A percentile compares a stretch with the other conserved stretches of the same genome.
phyloP scores from a whole-genome alignment of 2,329 filamentous ascomycete species.

The Exophiala aquamarina region DNA sequence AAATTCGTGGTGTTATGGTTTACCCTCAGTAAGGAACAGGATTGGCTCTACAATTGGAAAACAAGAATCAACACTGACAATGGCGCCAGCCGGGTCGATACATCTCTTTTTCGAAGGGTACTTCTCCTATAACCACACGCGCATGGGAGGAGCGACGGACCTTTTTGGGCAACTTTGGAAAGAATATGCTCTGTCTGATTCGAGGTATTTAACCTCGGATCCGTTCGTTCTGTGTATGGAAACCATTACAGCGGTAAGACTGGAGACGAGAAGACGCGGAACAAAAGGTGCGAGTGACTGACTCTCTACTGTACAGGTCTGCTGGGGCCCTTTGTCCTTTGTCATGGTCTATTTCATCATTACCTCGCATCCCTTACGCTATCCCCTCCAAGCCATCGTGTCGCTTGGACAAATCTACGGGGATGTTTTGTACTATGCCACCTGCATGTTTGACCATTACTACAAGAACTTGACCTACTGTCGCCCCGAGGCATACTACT shows the following conservation, averaged over 20 bases:
- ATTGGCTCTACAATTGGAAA: neutral
- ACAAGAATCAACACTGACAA: conserved; percentile 15
- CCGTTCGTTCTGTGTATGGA: conserved; percentile 87
- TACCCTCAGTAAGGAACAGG: conserved; percentile 59
- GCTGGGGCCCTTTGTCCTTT: conserved; percentile 64
- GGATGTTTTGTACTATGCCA: conserved; percentile 64
- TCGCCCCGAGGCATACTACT: conserved; percentile 63
- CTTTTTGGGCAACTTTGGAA: conserved; percentile 89
- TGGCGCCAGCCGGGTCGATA: conserved; percentile 47
- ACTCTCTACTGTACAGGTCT: conserved; percentile 42
- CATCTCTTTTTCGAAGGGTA: conserved; percentile 87
- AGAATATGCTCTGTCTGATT: conserved; percentile 85
- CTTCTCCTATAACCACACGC: conserved; percentile 68
- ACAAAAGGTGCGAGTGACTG: conserved; percentile 3
- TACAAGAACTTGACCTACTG: conserved; percentile 56
- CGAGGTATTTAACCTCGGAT: conserved; percentile 78
- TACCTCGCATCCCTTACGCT: conserved; percentile 55
- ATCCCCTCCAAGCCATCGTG: conserved; percentile 60
- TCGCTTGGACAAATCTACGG: conserved; percentile 66
- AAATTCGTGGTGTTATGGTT: conserved; percentile 71
- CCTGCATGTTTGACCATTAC: conserved; percentile 61
- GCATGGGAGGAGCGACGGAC: conserved; percentile 66
- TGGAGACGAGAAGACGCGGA: conserved; percentile 7
- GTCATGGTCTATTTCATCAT: conserved; percentile 56
- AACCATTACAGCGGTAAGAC: conserved; percentile 69